Base-by-base conservation (phyloP, 2,329 filamentous ascomycete genomes). In the Paecilomyces niveus region DNA sequence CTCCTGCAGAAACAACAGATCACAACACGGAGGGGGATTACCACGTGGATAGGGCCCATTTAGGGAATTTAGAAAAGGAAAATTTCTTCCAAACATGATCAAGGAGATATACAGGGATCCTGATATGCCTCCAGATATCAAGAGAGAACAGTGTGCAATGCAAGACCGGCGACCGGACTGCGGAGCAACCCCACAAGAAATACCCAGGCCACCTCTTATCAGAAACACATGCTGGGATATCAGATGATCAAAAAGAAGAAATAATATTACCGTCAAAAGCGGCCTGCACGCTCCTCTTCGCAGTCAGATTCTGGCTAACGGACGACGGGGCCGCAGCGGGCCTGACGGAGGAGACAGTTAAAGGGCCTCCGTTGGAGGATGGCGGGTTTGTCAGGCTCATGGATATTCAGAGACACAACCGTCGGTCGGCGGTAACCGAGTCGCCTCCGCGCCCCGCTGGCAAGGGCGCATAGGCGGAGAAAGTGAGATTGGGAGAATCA, bases 371-470 rank as follows among this genome's bases (percentile, higher is more conserved):
- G 52, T 63, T 60, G 65, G 74, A 76, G 55, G 70, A 69, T 56
- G 74, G 73, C 60, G 71, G 73, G 67, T 76, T 75, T 57, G 74
- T 76, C 68, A 75, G 67, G 70, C 73, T 76, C 74, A 76, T 76
- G 58, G 60, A 63, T 58, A 61, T 22, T 45, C 35, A 45, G 35
- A 45, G 13, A 45, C 13, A 13, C 35, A 45, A 29, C 26, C 26
- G 26, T 29, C 26, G 39, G 39, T 18, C n/a, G 39, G 39, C 39
- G 39, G 39, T 29, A 24, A 50, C 45, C n/a, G n/a, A 50, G 21
- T 18, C n/a, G 50, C 50, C 50, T 52, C 50, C 50, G 21, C 50
- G 21, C 22, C 22, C 50, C 50, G 50, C 50, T 24, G 50, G 50
- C 50, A 52, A 5, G 18, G 13, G 26, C 21, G 9, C 21, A 10